Conservation (phyloP, 73 alveolate genomes). For the Symbiodinium natans region DNA sequence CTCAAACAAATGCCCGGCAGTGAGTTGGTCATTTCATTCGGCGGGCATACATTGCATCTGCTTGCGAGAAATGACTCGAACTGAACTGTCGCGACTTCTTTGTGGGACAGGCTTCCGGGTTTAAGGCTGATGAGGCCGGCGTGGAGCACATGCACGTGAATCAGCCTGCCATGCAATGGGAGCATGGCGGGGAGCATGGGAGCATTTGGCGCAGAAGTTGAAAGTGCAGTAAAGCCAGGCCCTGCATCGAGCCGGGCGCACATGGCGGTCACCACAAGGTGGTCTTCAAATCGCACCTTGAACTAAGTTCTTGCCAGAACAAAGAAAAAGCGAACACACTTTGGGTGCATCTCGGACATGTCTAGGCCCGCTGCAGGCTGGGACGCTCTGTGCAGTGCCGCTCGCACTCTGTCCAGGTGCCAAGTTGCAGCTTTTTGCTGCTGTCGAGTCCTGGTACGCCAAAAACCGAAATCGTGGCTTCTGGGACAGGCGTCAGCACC, state of each 20-base stretch:
- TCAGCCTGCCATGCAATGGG: slow-evolving; percentile 35
- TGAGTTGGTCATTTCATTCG: too few relatives aligned
- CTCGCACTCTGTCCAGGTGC: slow-evolving; percentile 32
- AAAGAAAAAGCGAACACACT: too few relatives aligned
- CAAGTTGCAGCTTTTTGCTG: slow-evolving; percentile 10
- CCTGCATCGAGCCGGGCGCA: not conserved
- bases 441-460: not conserved
- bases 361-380: not conserved
- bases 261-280: not conserved
- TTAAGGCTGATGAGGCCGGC: not conserved
- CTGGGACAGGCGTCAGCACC: not conserved
- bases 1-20: too few relatives aligned
- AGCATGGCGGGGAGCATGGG: not conserved
- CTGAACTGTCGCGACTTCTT: too few relatives aligned
- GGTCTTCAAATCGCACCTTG: not conserved
- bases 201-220: not conserved
- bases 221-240: not conserved
- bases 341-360: too few relatives aligned
- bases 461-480: not conserved
- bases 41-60: too few relatives aligned
- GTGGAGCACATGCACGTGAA: slow-evolving; percentile 51
- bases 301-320: too few relatives aligned
- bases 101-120: not conserved
- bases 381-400: slow-evolving; percentile 66
- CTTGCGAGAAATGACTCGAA: too few relatives aligned